Percentiles rank a stretch among this genome's conserved stretches.
Conservation (phyloP, 2,329 filamentous ascomycete genomes). For the Macrophomina tecta region DNA sequence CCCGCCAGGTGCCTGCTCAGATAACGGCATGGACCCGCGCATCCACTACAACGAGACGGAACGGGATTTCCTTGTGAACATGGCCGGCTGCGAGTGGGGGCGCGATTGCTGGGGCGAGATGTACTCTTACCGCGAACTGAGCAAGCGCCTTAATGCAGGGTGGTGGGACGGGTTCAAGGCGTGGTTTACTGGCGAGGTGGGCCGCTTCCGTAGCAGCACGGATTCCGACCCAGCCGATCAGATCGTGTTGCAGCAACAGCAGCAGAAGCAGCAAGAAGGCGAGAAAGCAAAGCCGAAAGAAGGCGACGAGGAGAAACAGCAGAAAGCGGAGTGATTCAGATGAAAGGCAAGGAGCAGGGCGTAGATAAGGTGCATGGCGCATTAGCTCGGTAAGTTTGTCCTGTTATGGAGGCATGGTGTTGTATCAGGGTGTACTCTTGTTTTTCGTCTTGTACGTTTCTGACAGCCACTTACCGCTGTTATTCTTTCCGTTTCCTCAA, state of each 20-base stretch:
- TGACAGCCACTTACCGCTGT: not conserved
- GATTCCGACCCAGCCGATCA: slow-evolving; percentile 9
- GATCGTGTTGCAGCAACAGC: slow-evolving; percentile 16
- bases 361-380: slow-evolving; percentile 11
- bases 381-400: not conserved
- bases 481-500: not conserved
- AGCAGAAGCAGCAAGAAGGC: not conserved
- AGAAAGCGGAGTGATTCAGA: not conserved
- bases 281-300: not conserved
- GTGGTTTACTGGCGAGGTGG: slow-evolving; percentile 6
- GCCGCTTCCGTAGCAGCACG: slow-evolving; percentile 2
- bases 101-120: slow-evolving; percentile 98
- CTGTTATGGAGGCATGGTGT: not conserved
- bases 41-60: slow-evolving; percentile 88
- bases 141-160: slow-evolving; percentile 85
- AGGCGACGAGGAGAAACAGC: not conserved
- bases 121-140: slow-evolving; percentile 91
- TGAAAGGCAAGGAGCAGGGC: not conserved
- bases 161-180: slow-evolving; percentile 23
- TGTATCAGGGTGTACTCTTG: not conserved
- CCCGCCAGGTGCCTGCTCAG: slow-evolving; percentile 80
- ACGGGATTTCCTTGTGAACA: slow-evolving; percentile 94
- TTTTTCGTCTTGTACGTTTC: not conserved
- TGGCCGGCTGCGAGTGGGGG: slow-evolving; percentile 97
- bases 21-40: slow-evolving; percentile 72